Evolutionary conservation across 768 basidiomycete species (phyloP).

Genomic region (Leccinum subgranulosum): DNA sequence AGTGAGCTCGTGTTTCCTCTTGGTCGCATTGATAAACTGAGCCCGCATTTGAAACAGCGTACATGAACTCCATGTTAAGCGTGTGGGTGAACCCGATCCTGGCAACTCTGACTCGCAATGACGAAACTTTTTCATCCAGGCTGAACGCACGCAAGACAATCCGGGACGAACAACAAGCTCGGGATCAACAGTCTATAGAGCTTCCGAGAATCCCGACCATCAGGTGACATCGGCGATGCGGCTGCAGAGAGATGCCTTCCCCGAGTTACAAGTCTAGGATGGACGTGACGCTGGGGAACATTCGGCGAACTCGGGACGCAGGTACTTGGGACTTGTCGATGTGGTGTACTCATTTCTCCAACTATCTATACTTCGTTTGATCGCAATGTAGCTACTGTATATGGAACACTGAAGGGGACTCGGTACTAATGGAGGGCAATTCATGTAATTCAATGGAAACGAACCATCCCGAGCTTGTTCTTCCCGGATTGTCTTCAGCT

Average conservation of each 20-base stretch:
- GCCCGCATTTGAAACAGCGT: slow-evolving; percentile 6
- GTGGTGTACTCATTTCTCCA: not conserved
- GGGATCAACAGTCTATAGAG: not conserved
- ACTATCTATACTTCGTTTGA: too few species aligned
- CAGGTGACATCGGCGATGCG: not conserved
- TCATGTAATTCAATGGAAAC: too few species aligned
- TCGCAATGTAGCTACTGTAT: not conserved
- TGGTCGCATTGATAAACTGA: not conserved
- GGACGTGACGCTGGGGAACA: not conserved
- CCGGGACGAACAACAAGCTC: slow-evolving; percentile 13
- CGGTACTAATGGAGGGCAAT: too few species aligned
- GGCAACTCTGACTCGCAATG: not conserved
- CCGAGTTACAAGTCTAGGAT: too few species aligned
- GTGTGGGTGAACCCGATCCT: slow-evolving; percentile 15
- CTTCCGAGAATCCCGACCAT: not conserved
- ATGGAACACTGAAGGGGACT: too few species aligned
- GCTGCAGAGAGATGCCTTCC: not conserved
- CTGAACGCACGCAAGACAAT: slow-evolving; percentile 16
- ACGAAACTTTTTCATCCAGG: not conserved
- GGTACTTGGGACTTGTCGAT: too few species aligned
- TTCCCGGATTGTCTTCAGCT: slow-evolving; percentile 19
- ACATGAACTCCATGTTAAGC: slow-evolving; percentile 21
- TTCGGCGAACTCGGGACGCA: not conserved
- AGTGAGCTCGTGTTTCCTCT: slow-evolving; percentile 1
- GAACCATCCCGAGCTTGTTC: not conserved